Percentiles rank a stretch among this genome's conserved stretches.
These are phyloP conservation scores for Mesembryanthemum crystallinum DNA, from an alignment of 148 eudicot species.

Conservation along the genomic window DNA sequence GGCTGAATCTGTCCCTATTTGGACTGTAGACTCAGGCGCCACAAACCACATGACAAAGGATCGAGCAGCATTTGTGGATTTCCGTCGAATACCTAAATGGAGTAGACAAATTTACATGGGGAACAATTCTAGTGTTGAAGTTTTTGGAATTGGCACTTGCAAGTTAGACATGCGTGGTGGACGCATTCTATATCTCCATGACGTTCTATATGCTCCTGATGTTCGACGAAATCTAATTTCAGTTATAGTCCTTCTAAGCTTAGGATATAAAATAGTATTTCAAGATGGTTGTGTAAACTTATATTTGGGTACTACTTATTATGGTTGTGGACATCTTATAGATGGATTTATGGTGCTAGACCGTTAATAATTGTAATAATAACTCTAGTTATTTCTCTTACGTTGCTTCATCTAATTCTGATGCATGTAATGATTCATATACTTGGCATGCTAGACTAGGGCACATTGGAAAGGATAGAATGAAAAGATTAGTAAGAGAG, in stretches of 20 bases:
- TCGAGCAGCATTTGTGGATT: background rate
- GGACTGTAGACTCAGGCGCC: background rate
- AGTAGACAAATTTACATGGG: background rate
- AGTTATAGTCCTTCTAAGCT: no score
- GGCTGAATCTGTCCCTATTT: background rate
- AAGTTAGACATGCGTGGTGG: no score
- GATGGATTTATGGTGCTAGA: background rate
- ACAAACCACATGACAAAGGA: background rate
- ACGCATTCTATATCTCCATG: background rate
- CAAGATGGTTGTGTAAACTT: no score
- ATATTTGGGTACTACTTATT: no score
- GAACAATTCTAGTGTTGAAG: background rate
- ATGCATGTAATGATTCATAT: background rate
- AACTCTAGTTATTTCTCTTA: background rate
- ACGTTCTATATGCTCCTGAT: background rate
- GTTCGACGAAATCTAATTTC: no score
- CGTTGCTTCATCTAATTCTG: background rate
- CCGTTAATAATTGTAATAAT: background rate
- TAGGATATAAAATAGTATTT: no score
- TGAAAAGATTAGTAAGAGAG: background rate
- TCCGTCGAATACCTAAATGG: background rate
- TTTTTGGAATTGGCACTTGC: no score
- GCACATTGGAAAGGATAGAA: background rate
- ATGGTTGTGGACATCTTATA: background rate
- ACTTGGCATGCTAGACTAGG: background rate